Conservation (phyloP, 768 basidiomycete genomes). For the Collybiopsis confluens region DNA sequence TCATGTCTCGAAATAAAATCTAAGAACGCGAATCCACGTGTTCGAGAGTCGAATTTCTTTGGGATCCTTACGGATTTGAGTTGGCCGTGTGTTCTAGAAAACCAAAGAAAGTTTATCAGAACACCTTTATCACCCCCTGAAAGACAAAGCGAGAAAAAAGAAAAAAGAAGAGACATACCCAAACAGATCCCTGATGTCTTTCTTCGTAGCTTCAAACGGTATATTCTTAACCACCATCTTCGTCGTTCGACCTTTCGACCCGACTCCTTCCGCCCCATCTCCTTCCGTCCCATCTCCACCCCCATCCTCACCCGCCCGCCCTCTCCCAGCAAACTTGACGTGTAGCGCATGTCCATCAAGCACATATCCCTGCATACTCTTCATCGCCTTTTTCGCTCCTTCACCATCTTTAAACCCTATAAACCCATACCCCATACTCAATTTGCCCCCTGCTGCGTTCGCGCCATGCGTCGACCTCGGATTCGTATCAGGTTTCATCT, state of each 20-base stretch:
- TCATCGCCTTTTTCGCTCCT: slow-evolving; percentile 68
- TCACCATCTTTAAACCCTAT: slow-evolving; percentile 81
- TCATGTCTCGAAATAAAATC: slow-evolving; percentile 90
- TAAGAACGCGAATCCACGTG: slow-evolving; percentile 94
- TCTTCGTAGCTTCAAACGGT: slow-evolving; percentile 93
- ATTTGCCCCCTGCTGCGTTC: slow-evolving; percentile 49
- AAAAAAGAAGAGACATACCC: slow-evolving; percentile 48
- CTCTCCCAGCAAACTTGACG: slow-evolving; percentile 85
- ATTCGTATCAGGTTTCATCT: slow-evolving; percentile 90
- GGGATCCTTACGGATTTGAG: slow-evolving; percentile 94
- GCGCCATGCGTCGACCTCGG: too few relatives aligned
- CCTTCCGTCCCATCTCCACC: background rate
- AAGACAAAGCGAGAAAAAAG: too few relatives aligned
- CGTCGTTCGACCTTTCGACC: slow-evolving; percentile 62
- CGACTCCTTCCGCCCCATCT: slow-evolving; percentile 29
- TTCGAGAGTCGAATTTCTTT: slow-evolving; percentile 82
- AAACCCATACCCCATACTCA: slow-evolving; percentile 98
- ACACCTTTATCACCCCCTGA: too few relatives aligned
- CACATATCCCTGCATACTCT: slow-evolving; percentile 74
- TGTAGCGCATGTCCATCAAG: slow-evolving; percentile 84
- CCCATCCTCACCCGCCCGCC: slow-evolving; percentile 50
- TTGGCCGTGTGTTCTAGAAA: slow-evolving; percentile 74
- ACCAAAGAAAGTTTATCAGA: slow-evolving; percentile 1
- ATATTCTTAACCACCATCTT: slow-evolving; percentile 99
- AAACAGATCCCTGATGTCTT: slow-evolving; percentile 87